Base-by-base conservation (phyloP, 2,329 filamentous ascomycete genomes). In the Pestalotiopsis sp. region DNA sequence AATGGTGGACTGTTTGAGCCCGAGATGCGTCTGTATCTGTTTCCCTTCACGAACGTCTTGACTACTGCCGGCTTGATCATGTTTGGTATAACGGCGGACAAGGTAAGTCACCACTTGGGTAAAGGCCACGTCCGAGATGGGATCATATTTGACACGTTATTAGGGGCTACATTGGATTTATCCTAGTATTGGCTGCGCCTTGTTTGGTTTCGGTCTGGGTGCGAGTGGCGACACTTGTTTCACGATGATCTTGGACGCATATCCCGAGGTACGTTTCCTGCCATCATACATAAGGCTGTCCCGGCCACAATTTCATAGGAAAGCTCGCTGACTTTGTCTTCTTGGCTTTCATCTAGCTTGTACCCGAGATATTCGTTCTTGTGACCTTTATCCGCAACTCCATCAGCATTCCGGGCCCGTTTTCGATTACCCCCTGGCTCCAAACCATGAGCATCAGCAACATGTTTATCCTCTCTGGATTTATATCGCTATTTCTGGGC, bases 151-250 rank as follows among this genome's bases (percentile, higher is more conserved):
- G 30, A 58, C 30, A 38, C 4, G n/a, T n/a, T 1, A 1, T 17
- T 26, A 83, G 80, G 80, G 80, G 2, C 80, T 81, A 79, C 80
- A 81, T 48, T 82, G 79, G 79, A 79, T 82, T 7, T 78, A 75
- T 38, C 79, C 81, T 0, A 80, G 75, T 1, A 70, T 82, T 0
- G 80, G 76, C 0, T 77, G 78, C 2, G 78, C 73, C 0, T 68
- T 82, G 4, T 81, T 80, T 40, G 77, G 77, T 0, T 80, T 81
- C 63, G 80, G 79, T 0, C 72, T 82, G 0, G 80, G 81, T 1
- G 75, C 78, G 40, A 79, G 79, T 4, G 74, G 76, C 2, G 80
- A 82, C 4, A 78, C 78, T 0, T 72, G 72, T 1, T 76, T 80
- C 35, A 80, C 78, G 0, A 64, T 80, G 6, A 69, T 80, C 6